Evolutionary conservation across 140 eudicot species (phyloP), one percentile per base, ranked within the genome.

Genomic region (Stevia rebaudiana): DNA sequence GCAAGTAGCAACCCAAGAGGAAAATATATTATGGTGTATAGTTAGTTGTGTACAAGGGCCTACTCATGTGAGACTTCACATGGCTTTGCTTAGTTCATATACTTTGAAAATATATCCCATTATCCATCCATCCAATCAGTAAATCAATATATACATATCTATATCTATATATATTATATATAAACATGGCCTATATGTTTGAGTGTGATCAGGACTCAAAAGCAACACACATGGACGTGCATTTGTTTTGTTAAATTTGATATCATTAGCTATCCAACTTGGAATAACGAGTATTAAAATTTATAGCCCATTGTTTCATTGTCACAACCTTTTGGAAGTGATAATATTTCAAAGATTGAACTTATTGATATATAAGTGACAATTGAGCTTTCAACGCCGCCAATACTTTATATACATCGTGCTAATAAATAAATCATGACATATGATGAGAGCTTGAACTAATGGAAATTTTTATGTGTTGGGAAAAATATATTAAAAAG

Each of bases 101-200:
- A 43, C 8, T 21, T 50, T 3, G 13, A 5, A 40, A 39, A 61
- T 39, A 61, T 39, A 39, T 13, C n/a, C 53, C 23, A 25, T 47
- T 31, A 69, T 21, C 28, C 24, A 59, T 31, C 67, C 43, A 56
- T 2, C 21, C 39, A n/a, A 54, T 54, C 36, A 3, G 16, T 44
- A 21, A 65, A 6, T 49, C 49, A 3, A 21, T 22, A 50, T 50
- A 49, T n/a, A n/a, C n/a, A n/a, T n/a, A n/a, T n/a, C n/a, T n/a
- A n/a, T n/a, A n/a, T n/a, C n/a, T n/a, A n/a, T n/a, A n/a, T n/a
- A n/a, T n/a, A n/a, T n/a, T n/a, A n/a, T 23, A 41, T 21, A 23
- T 0, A 30, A 39, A 9, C n/a, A 17, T 63, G 77, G 58, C 77
- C 77, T 72, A 51, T 39, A 17, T 62, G 77, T 63, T 24, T 51